These are phyloP conservation scores for Penicillium freii DNA, from an alignment of 2,329 filamentous ascomycete genomes.

Conservation along the genomic window DNA sequence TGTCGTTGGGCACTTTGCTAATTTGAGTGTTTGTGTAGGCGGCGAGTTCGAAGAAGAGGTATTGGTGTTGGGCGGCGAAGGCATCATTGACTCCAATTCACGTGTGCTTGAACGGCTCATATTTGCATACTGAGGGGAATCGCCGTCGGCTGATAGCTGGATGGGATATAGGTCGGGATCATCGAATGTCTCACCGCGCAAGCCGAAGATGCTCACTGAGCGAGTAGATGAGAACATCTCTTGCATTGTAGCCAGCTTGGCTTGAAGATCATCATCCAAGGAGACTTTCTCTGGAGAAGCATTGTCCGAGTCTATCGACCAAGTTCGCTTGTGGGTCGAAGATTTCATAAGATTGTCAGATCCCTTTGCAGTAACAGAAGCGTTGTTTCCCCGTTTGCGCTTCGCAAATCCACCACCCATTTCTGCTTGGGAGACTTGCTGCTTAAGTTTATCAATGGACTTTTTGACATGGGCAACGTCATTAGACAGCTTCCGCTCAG, in stretches of 20 bases:
- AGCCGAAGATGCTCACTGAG: slow-evolving; percentile 42
- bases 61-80: slow-evolving; percentile 43
- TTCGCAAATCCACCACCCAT: slow-evolving; percentile 61
- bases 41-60: slow-evolving; percentile 42
- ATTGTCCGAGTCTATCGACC: slow-evolving; percentile 79
- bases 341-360: slow-evolving; percentile 72
- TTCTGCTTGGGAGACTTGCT: slow-evolving; percentile 78
- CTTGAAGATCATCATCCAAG: slow-evolving; percentile 46
- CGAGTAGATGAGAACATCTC: slow-evolving; percentile 49
- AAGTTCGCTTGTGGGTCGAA: slow-evolving; percentile 86
- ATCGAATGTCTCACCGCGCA: slow-evolving; percentile 46
- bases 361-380: slow-evolving; percentile 48
- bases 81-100: slow-evolving; percentile 35
- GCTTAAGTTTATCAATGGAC: slow-evolving; percentile 91
- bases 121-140: slow-evolving; percentile 31
- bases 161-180: slow-evolving; percentile 48
- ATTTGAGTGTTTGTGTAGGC: slow-evolving; percentile 20
- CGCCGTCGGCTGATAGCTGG: slow-evolving; percentile 35
- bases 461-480: slow-evolving; percentile 95
- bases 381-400: slow-evolving; percentile 56
- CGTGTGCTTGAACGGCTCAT: slow-evolving; percentile 30
- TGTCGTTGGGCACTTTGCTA: slow-evolving; percentile 30
- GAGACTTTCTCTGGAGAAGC: slow-evolving; percentile 45
- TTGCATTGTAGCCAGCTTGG: slow-evolving; percentile 44
- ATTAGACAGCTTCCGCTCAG: slow-evolving; percentile 91